Percentiles rank a stretch among this genome's conserved stretches.
Conservation (phyloP, 106 monocot species). For the Dendrobium nobile region DNA sequence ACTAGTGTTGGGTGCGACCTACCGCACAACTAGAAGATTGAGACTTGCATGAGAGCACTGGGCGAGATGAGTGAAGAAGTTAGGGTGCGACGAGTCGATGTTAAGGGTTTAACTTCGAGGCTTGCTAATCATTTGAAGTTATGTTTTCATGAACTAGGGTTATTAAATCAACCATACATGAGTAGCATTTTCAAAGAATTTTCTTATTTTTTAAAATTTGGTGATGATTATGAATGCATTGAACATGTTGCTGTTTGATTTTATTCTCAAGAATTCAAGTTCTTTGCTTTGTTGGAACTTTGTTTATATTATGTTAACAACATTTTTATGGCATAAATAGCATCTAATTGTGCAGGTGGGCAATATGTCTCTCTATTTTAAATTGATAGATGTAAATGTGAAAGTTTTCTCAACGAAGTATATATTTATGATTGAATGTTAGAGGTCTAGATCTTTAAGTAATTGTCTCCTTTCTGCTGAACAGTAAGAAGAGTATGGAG, state of each 20-base stretch:
- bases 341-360: neutral
- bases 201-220: neutral
- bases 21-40: too few relatives aligned
- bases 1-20: too few relatives aligned
- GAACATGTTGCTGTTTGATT: neutral
- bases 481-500: constrained; percentile 22
- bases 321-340: neutral
- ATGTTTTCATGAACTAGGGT: neutral
- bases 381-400: neutral
- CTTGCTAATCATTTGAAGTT: neutral
- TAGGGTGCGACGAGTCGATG: too few relatives aligned
- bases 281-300: neutral
- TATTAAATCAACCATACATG: neutral
- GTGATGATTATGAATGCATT: neutral
- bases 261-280: neutral
- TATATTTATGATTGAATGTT: neutral
- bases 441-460: neutral
- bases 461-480: neutral
- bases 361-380: too few relatives aligned
- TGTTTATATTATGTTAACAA: neutral
- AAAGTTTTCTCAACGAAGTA: neutral
- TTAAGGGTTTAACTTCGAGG: too few relatives aligned
- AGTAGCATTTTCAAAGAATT: neutral
- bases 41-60: too few relatives aligned
- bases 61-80: too few relatives aligned